phyloP scores from a whole-genome alignment of 2,329 filamentous ascomycete genomes.

The Aspergillus carbonarius region DNA sequence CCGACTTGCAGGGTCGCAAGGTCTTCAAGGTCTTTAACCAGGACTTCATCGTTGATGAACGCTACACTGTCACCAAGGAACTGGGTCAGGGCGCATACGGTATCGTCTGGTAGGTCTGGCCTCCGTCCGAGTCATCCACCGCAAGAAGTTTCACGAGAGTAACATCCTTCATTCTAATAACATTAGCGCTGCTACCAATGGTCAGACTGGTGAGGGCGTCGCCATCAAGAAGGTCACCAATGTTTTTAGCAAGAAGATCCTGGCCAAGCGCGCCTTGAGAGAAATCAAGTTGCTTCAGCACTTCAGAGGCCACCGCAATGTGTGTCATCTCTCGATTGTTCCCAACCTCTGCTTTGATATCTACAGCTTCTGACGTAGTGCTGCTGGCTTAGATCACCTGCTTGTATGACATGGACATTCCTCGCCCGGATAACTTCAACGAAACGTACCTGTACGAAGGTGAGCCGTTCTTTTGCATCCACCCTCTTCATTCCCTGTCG shows the following conservation, averaged over 20 bases:
- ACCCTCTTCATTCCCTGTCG: not conserved
- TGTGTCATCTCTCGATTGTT: constrained; percentile 46
- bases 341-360: constrained; percentile 4
- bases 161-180: not conserved
- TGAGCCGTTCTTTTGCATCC: constrained; percentile 44
- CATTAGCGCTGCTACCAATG: constrained; percentile 83
- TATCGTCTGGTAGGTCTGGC: constrained; percentile 79
- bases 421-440: constrained; percentile 95
- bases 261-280: constrained; percentile 94
- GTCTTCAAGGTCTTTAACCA: constrained; percentile 99
- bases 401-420: constrained; percentile 99
- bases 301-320: constrained; percentile 86
- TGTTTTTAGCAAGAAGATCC: constrained; percentile 99
- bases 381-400: constrained; percentile 76
- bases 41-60: constrained; percentile 96
- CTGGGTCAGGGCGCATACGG: constrained; percentile 97
- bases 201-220: constrained; percentile 85
- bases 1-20: constrained; percentile 71
- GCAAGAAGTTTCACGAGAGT: not conserved
- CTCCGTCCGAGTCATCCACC: not conserved
- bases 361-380: constrained; percentile 36
- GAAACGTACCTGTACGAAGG: constrained; percentile 99
- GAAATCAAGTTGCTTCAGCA: constrained; percentile 99
- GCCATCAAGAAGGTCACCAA: constrained; percentile 99
- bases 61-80: constrained; percentile 98